Evolutionary conservation across 208 protist genomes (phyloP).

Genomic region (Crithidia expoeki): DNA sequence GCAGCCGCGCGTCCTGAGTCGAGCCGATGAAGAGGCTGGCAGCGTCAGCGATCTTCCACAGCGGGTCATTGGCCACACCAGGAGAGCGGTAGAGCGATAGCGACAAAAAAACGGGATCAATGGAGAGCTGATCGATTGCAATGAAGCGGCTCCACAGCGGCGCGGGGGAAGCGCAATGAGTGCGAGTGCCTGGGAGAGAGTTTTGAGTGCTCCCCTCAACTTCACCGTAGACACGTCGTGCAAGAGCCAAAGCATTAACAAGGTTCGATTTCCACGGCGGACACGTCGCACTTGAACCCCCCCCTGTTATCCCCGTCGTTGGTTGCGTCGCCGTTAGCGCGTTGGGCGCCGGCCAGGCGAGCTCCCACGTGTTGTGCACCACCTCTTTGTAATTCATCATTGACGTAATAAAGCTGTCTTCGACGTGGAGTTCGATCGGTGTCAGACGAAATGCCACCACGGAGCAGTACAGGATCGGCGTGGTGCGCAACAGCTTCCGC

Average conservation of each 20-base stretch:
- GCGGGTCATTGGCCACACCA: slow-evolving; percentile 68
- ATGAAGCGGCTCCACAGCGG: slow-evolving; percentile 42
- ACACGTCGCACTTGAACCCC: not conserved
- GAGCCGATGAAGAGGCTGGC: slow-evolving; percentile 74
- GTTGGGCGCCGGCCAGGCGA: not conserved
- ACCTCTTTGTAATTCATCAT: slow-evolving; percentile 45
- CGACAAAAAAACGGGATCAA: slow-evolving; percentile 69
- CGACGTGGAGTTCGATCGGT: slow-evolving; percentile 71
- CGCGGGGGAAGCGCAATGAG: not conserved
- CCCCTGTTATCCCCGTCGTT: too few relatives aligned
- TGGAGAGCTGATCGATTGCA: slow-evolving; percentile 55
- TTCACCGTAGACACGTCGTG: not conserved
- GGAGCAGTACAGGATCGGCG: slow-evolving; percentile 69
- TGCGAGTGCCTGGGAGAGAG: not conserved
- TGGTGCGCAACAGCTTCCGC: slow-evolving; percentile 56
- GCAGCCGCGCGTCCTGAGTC: slow-evolving; percentile 66
- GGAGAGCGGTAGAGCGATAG: slow-evolving; percentile 81
- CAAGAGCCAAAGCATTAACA: not conserved
- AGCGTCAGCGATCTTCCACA: slow-evolving; percentile 65
- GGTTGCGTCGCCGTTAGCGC: not conserved
- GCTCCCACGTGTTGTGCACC: slow-evolving; percentile 34
- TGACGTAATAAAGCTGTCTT: slow-evolving; percentile 73
- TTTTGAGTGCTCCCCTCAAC: not conserved
- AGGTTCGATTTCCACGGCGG: slow-evolving; percentile 6
- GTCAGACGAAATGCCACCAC: slow-evolving; percentile 34